Conservation (phyloP, 1,139 yeast genomes). For the Pichia sp. region DNA sequence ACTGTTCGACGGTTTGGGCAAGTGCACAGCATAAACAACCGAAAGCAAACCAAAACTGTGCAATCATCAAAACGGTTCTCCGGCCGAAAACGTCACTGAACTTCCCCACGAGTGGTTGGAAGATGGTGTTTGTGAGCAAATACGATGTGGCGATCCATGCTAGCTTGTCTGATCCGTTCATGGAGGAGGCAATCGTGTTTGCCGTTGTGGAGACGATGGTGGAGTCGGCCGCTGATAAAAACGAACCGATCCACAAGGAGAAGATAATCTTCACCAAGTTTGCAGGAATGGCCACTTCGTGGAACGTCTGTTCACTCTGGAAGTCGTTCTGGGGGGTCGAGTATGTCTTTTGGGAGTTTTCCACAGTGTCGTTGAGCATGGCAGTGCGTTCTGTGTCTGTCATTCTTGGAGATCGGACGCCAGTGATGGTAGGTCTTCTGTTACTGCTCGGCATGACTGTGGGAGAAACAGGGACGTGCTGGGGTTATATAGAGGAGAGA, state of each 20-base stretch:
- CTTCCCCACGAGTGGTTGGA: slow-evolving; percentile 82
- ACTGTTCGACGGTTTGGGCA: slow-evolving; percentile 28
- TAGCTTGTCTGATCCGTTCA: slow-evolving; percentile 37
- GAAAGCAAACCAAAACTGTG: slow-evolving; percentile 45
- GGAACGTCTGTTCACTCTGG: slow-evolving; percentile 14
- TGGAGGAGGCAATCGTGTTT: slow-evolving; percentile 36
- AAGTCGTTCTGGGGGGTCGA: slow-evolving; percentile 15
- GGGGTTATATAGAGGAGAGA: no score
- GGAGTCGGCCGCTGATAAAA: slow-evolving; percentile 37
- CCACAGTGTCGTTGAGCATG: slow-evolving; percentile 9
- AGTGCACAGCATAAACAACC: slow-evolving; percentile 33
- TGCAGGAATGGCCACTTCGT: slow-evolving; percentile 25
- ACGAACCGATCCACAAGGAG: slow-evolving; percentile 36
- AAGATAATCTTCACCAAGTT: slow-evolving; percentile 26
- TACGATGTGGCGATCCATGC: slow-evolving; percentile 44
- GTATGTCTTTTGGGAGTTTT: slow-evolving; percentile 12
- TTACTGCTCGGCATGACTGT: neutral
- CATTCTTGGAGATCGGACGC: neutral
- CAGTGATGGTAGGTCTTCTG: neutral
- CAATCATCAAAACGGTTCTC: slow-evolving; percentile 32
- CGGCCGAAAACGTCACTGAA: slow-evolving; percentile 59
- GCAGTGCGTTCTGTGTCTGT: slow-evolving; percentile 13
- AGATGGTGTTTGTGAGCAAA: slow-evolving; percentile 55
- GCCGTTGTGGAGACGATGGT: slow-evolving; percentile 39
- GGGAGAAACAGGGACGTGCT: no score